Conservation (phyloP, 352 stramenopile species). For the Globisporangium cylindrosporum region DNA sequence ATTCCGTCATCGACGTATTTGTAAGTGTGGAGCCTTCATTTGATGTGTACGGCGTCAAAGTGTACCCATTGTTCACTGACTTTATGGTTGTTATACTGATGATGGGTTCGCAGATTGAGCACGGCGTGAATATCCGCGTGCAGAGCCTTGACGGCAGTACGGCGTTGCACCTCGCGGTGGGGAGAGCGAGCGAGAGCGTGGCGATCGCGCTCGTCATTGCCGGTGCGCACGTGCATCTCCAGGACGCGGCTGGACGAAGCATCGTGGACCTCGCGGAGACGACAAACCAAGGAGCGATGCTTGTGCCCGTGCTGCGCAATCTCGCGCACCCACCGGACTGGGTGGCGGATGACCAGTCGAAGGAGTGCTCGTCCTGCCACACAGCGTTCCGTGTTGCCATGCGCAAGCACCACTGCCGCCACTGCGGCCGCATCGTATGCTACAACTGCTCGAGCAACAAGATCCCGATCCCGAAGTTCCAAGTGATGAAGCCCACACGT, state of each 20-base stretch:
- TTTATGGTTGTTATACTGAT: background rate
- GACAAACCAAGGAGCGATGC: slow-evolving; percentile 75
- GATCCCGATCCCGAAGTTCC: slow-evolving; percentile 83
- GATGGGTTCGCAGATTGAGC: slow-evolving; percentile 53
- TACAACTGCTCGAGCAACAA: slow-evolving; percentile 87
- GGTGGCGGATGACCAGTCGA: slow-evolving; percentile 65
- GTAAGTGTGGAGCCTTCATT: slow-evolving; percentile 38
- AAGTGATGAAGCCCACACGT: slow-evolving; percentile 59
- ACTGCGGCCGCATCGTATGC: slow-evolving; percentile 81
- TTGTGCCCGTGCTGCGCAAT: slow-evolving; percentile 81
- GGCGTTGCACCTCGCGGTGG: slow-evolving; percentile 76
- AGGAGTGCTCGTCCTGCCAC: slow-evolving; percentile 75
- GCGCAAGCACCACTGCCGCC: slow-evolving; percentile 81
- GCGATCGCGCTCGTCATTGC: slow-evolving; percentile 68
- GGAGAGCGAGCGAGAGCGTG: slow-evolving; percentile 68
- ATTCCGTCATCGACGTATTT: slow-evolving; percentile 73
- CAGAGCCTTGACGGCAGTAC: slow-evolving; percentile 85
- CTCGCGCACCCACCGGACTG: slow-evolving; percentile 57
- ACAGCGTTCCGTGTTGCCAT: slow-evolving; percentile 74
- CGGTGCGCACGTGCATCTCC: slow-evolving; percentile 73
- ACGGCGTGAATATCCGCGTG: slow-evolving; percentile 69
- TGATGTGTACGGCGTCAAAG: background rate
- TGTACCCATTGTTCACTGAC: background rate
- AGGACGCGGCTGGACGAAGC: slow-evolving; percentile 77
- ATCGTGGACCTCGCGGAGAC: slow-evolving; percentile 83